Conservation (phyloP, 768 basidiomycete species). For the Heimioporus sp. region DNA sequence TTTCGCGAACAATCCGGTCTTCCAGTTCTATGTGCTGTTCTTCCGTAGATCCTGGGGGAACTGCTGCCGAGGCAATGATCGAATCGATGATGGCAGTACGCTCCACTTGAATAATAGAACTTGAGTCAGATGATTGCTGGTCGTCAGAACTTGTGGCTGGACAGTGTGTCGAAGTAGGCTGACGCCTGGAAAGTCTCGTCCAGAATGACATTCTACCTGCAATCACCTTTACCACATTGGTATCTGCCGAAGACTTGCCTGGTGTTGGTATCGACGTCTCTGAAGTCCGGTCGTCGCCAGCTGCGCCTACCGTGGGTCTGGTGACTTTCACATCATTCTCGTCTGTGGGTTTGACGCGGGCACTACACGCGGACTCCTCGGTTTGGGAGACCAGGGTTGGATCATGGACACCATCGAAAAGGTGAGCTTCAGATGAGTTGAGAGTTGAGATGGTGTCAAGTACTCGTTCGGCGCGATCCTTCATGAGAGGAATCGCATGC, state of each 20-base stretch:
- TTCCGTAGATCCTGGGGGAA: slow-evolving; percentile 58
- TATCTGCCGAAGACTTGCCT: slow-evolving; percentile 39
- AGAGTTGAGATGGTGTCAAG: slow-evolving; percentile 53
- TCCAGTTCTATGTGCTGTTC: slow-evolving; percentile 77
- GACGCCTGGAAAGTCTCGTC: slow-evolving; percentile 57
- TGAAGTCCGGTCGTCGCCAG: slow-evolving; percentile 25
- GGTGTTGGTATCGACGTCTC: slow-evolving; percentile 57
- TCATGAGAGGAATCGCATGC: slow-evolving; percentile 66
- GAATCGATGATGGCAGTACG: slow-evolving; percentile 53
- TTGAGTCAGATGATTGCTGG: slow-evolving; percentile 25
- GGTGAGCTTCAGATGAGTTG: slow-evolving; percentile 32
- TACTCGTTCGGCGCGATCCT: slow-evolving; percentile 55
- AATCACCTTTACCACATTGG: slow-evolving; percentile 60
- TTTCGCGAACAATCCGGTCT: slow-evolving; percentile 77
- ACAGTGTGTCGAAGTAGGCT: slow-evolving; percentile 21
- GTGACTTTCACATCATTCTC: slow-evolving; percentile 45
- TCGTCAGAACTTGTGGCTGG: slow-evolving; percentile 12
- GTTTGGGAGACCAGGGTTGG: slow-evolving; percentile 6
- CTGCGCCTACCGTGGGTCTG: slow-evolving; percentile 31
- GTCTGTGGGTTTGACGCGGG: slow-evolving; percentile 55
- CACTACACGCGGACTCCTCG: slow-evolving; percentile 14
- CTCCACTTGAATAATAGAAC: slow-evolving; percentile 43
- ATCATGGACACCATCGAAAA: slow-evolving; percentile 20
- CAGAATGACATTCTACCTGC: slow-evolving; percentile 74
- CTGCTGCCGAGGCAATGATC: slow-evolving; percentile 60